Evolutionary conservation across 805 yeast species (phyloP).

Genomic region (Brettanomyces anomalus): DNA sequence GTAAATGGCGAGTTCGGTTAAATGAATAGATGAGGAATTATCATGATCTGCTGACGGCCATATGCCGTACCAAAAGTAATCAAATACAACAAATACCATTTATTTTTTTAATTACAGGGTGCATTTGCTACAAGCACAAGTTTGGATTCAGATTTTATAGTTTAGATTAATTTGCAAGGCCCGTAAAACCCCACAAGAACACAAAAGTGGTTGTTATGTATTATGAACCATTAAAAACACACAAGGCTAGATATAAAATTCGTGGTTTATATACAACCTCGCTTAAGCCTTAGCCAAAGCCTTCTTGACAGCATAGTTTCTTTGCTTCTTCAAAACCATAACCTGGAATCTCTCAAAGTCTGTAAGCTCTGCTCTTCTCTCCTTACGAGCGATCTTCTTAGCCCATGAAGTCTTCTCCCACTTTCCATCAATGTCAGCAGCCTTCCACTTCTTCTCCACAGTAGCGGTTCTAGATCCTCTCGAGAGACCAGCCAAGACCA

Average conservation of each 20-base stretch:
- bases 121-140: no score
- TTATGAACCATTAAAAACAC: background rate
- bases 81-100: no score
- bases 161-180: no score
- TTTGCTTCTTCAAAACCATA: constrained; percentile 93
- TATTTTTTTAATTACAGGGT: no score
- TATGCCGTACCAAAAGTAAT: no score
- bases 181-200: no score
- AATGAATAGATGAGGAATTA: no score
- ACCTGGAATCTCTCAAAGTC: constrained; percentile 99
- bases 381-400: constrained; percentile 92
- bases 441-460: constrained; percentile 88
- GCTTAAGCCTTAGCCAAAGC: constrained; percentile 89
- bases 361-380: constrained; percentile 84
- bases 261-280: constrained; percentile 1
- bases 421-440: constrained; percentile 78
- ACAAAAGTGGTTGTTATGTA: background rate
- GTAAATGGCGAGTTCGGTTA: no score
- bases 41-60: no score
- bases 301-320: constrained; percentile 89
- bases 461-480: constrained; percentile 88
- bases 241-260: background rate
- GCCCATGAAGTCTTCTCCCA: constrained; percentile 97
- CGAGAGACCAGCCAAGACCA: constrained; percentile 77
- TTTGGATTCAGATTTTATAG: no score